Evolutionary conservation across 768 basidiomycete species (phyloP), one percentile per base, ranked within the genome.

Genomic region (Mycena maculata): DNA sequence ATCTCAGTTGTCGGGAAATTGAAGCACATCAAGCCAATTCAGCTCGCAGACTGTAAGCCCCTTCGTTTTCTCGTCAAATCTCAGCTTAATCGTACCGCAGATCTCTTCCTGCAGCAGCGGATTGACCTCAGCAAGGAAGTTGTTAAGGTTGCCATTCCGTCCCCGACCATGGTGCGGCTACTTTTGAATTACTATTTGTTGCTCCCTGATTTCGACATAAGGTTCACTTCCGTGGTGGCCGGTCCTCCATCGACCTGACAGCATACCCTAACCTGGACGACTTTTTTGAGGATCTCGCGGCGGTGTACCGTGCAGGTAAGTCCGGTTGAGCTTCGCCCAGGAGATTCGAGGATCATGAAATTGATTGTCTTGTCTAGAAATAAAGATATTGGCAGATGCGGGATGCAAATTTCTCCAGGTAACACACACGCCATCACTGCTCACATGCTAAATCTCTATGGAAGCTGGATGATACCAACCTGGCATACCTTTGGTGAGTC

Each of bases 121-220:
- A 67, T 70, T 30, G 69, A 70, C 23, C 58, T 65, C 5, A 66
- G 60, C 60, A 58, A 59, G 22, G 67, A 67, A 39, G 50, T 68
- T 36, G 71, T 69, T n/a, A 72, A 72, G 33, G 68, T 72, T 11
- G 68, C 71, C 44, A 72, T 72, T 56, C 71, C 71, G 12, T 72
- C 71, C 7, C 70, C 70, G 20, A 71, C 70, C 18, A 71, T 71
- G 70, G 66, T 71, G 20, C 62, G 52, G 2, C 30, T 36, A 5
- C 27, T 27, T 18, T 13, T 0, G 3, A 59, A 10, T 1, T 47
- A 18, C 10, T 38, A 22, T 44, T 5, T 20, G 33, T 47, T 8
- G 18, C 30, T 4, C 4, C 4, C 38, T 48, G 27, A 48, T 30
- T n/a, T 55, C 39, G 20, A 38, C 36, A 27, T 7, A 22, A 68